Evolutionary conservation across 2,329 filamentous ascomycete genomes (phyloP).

Genomic region (Byssothecium circinans): DNA sequence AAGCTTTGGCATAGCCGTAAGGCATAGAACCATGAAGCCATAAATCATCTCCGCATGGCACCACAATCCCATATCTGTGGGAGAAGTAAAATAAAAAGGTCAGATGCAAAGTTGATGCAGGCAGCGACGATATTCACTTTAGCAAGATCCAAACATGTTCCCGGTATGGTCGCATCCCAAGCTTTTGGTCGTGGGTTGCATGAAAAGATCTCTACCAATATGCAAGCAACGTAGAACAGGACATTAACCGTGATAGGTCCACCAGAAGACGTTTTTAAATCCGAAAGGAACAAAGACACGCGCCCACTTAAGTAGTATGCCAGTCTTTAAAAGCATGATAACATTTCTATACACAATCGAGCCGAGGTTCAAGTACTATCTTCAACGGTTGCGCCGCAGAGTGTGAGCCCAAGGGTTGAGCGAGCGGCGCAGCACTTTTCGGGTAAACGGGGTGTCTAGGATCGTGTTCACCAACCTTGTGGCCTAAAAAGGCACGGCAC

Average conservation of each 20-base stretch:
- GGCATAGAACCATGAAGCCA: conserved; percentile 9
- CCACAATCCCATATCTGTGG: conserved; percentile 27
- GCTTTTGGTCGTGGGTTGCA: conserved; percentile 41
- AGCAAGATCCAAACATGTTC: conserved; percentile 35
- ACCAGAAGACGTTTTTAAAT: conserved; percentile 38
- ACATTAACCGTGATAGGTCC: conserved; percentile 40
- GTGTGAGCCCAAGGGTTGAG: neutral
- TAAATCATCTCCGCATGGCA: conserved; percentile 4
- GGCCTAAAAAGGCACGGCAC: too few relatives aligned
- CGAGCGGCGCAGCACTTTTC: conserved; percentile 2
- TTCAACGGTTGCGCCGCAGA: neutral
- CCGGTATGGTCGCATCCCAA: conserved; percentile 35
- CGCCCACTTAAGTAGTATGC: conserved; percentile 49
- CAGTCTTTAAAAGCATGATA: conserved; percentile 13
- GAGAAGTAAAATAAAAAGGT: conserved; percentile 39
- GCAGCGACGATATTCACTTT: conserved; percentile 34
- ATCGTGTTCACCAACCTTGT: too few relatives aligned
- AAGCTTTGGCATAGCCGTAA: conserved; percentile 5
- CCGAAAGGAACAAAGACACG: conserved; percentile 39
- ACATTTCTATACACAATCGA: conserved; percentile 10
- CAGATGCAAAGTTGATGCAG: conserved; percentile 38
- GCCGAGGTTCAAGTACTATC: conserved; percentile 8
- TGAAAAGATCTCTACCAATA: conserved; percentile 40
- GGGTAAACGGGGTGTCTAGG: too few relatives aligned
- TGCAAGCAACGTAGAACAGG: conserved; percentile 28